Conservation (phyloP, 495 filamentous ascomycete species). For the Aspergillus incahuasiensis region DNA sequence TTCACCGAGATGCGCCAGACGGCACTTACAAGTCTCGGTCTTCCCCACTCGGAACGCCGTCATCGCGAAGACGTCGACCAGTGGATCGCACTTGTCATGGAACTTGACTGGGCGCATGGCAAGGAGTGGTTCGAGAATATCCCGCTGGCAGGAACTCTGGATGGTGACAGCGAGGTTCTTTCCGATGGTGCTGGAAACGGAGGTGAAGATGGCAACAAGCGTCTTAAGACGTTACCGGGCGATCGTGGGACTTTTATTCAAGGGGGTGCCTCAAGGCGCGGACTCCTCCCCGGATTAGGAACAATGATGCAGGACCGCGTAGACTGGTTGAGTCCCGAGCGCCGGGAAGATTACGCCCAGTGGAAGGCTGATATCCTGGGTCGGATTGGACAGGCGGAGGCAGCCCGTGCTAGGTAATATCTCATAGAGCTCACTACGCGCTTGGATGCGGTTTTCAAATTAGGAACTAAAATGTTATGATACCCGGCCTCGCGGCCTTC, state of each 20-base stretch:
- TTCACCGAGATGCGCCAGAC: conserved; percentile 48
- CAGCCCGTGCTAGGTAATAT: not conserved
- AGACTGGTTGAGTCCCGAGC: conserved; percentile 72
- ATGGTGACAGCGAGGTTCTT: conserved; percentile 34
- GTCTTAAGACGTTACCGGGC: conserved; percentile 4
- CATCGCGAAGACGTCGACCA: conserved; percentile 53
- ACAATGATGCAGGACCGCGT: conserved; percentile 84
- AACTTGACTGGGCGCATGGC: conserved; percentile 55
- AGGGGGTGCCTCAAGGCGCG: conserved; percentile 22
- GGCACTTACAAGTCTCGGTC: conserved; percentile 35
- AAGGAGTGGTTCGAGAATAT: conserved; percentile 66
- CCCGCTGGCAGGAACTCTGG: conserved; percentile 33
- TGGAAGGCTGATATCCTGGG: conserved; percentile 70
- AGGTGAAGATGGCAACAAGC: conserved; percentile 29
- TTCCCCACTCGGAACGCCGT: conserved; percentile 29
- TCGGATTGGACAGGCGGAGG: conserved; percentile 25
- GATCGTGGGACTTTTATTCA: conserved; percentile 11
- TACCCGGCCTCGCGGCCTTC: conserved; percentile 7
- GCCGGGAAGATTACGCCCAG: conserved; percentile 57
- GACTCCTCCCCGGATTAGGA: conserved; percentile 55
- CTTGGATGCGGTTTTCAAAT: not conserved
- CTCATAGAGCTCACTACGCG: not conserved
- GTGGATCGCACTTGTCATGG: conserved; percentile 53
- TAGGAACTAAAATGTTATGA: not conserved
- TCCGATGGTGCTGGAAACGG: conserved; percentile 30